Percentiles rank a stretch among this genome's conserved stretches.
Evolutionary conservation across 768 basidiomycete genomes (phyloP).

Genomic region (Lactifluus subvellereus): DNA sequence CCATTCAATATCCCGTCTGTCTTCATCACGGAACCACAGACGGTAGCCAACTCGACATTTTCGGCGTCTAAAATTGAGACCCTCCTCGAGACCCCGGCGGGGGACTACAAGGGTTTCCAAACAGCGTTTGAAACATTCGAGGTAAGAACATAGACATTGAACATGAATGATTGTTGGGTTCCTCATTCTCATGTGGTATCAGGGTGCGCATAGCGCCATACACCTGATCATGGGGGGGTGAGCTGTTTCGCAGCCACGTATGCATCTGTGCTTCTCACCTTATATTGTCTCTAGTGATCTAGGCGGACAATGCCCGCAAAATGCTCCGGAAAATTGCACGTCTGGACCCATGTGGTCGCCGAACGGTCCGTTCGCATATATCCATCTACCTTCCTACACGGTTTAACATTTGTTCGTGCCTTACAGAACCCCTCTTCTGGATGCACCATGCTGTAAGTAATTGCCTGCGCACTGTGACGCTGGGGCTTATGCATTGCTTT

Average conservation of each 20-base stretch:
- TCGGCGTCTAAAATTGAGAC: slow-evolving; percentile 25
- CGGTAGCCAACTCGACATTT: slow-evolving; percentile 29
- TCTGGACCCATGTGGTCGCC: slow-evolving; percentile 31
- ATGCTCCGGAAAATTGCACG: slow-evolving; percentile 27
- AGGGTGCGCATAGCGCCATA: slow-evolving; percentile 33
- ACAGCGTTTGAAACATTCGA: slow-evolving; percentile 28
- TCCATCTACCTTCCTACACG: neutral
- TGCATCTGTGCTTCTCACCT: neutral
- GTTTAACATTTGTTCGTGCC: neutral
- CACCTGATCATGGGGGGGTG: slow-evolving; percentile 34
- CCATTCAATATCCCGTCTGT: slow-evolving; percentile 26
- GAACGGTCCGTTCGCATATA: slow-evolving; percentile 27
- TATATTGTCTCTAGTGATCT: slow-evolving; percentile 27
- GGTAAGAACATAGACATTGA: slow-evolving; percentile 19
- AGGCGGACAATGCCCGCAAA: slow-evolving; percentile 28
- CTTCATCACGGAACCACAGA: slow-evolving; percentile 24
- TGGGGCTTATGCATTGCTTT: neutral
- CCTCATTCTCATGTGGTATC: neutral
- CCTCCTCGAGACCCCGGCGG: slow-evolving; percentile 28
- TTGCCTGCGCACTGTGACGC: neutral
- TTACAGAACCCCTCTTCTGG: slow-evolving; percentile 34
- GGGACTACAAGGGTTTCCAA: slow-evolving; percentile 34
- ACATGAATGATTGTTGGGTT: neutral
- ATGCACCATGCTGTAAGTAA: slow-evolving; percentile 33
- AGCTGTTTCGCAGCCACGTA: neutral